phyloP scores from a whole-genome alignment of 768 basidiomycete species.

The Xerocomellus chrysenteron region DNA sequence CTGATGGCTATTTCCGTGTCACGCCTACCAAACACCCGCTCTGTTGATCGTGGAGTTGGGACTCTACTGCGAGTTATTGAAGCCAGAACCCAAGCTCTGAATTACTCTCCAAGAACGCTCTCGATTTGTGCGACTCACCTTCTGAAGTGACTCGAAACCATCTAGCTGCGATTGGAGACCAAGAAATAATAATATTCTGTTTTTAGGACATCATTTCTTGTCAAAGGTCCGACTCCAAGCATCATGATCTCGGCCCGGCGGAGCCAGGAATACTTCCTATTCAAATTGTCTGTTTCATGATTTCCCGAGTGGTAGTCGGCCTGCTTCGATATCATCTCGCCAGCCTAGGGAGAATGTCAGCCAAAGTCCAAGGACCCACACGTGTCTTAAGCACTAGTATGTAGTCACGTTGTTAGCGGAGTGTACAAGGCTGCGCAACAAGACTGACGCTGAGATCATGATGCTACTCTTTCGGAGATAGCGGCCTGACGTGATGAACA shows the following conservation, averaged over 20 bases:
- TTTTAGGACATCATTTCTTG: neutral
- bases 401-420: constrained; percentile 3
- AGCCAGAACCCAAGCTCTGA: neutral
- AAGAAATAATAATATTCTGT: neutral
- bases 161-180: neutral
- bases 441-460: constrained; percentile 23
- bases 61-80: neutral
- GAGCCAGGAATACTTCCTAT: neutral
- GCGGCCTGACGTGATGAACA: neutral
- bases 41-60: neutral
- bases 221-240: neutral
- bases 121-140: neutral
- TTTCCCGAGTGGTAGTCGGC: constrained; percentile 1
- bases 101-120: neutral
- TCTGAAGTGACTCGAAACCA: neutral
- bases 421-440: neutral
- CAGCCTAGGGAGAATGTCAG: neutral
- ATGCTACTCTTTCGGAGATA: neutral
- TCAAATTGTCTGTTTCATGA: constrained; percentile 5
- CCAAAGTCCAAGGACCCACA: neutral
- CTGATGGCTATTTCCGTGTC: neutral
- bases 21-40: neutral
- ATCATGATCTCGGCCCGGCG: constrained; percentile 3
- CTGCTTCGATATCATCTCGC: constrained; percentile 1
- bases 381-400: neutral